Percentiles rank a stretch among this genome's conserved stretches.
Evolutionary conservation across 2,329 filamentous ascomycete genomes (phyloP).

Genomic region (Aspergillus intermedius): DNA sequence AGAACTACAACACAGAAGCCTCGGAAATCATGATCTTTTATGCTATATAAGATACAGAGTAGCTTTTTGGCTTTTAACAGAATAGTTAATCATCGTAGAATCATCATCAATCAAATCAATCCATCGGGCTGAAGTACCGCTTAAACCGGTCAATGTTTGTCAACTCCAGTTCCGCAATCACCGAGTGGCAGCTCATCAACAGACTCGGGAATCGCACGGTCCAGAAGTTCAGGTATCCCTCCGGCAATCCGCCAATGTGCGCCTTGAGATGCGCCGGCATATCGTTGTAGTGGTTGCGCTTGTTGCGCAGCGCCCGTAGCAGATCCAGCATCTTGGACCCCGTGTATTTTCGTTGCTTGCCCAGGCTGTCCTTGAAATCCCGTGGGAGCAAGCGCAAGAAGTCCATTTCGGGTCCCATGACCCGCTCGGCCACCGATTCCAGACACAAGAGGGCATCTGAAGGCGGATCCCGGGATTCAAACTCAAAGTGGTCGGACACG

Average conservation of each 20-base stretch:
- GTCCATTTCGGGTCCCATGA: slow-evolving; percentile 56
- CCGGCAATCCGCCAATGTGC: slow-evolving; percentile 66
- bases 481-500: slow-evolving; percentile 93
- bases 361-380: slow-evolving; percentile 80
- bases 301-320: slow-evolving; percentile 82
- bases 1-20: too few species aligned
- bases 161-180: slow-evolving; percentile 62
- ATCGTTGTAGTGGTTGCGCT: slow-evolving; percentile 96
- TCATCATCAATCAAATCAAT: slow-evolving; percentile 13
- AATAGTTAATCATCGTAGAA: not conserved
- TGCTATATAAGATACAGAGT: not conserved
- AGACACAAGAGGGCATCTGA: slow-evolving; percentile 58
- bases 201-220: slow-evolving; percentile 70
- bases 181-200: slow-evolving; percentile 70
- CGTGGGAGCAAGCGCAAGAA: slow-evolving; percentile 71
- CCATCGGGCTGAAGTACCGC: slow-evolving; percentile 35
- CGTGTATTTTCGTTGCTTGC: slow-evolving; percentile 92
- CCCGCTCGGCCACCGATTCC: slow-evolving; percentile 42
- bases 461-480: slow-evolving; percentile 77
- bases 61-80: not conserved
- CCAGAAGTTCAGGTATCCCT: slow-evolving; percentile 82
- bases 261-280: slow-evolving; percentile 74
- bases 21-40: too few species aligned
- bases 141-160: slow-evolving; percentile 36
- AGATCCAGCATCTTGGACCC: slow-evolving; percentile 78